Evolutionary conservation across 805 yeast genomes (phyloP), one percentile per base, ranked within the genome.

Genomic region (Candida krabiensis): DNA sequence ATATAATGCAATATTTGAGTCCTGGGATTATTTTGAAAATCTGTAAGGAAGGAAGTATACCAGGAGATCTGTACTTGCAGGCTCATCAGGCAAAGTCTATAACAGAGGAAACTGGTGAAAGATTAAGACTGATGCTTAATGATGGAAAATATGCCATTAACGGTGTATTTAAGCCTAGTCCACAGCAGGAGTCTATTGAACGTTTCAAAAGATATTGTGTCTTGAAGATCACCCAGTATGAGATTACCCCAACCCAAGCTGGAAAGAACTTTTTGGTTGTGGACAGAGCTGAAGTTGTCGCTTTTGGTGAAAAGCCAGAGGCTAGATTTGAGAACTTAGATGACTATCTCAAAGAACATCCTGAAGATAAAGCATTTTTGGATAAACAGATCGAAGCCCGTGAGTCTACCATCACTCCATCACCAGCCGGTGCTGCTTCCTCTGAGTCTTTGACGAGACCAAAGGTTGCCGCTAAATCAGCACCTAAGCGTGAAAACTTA

Each of bases 301-400:
- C 24, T 42, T 67, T 40, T 44, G 72, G 53, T 60, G 65, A 47
- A 58, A 70, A 56, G 31, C 46, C 50, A 4, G 40, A 35, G 24
- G 38, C 40, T 19, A 26, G 35, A 26, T 51, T 44, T 21, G 44
- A 40, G 18, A 49, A 43, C 30, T 30, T 82, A 27, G 88, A 82
- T 54, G 73, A 71, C 15, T 82, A 81, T 54, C 76, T 79, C 48
- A 69, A 64, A 26, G 67, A 65, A 12, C 79, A 83, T 58, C 84
- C 86, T 3, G 74, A 72, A 25, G 80, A 77, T 51, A 77, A 72
- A 43, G 45, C 33, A 11, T 36, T 36, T 34, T 42, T 24, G 47
- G 50, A 38, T 36, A 51, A 41, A 7, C 41, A 38, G 19, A 39
- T 30, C 13, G 36, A 30, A 6, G 35, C 28, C 17, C 29, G 41